Percentiles rank a stretch among this genome's conserved stretches.
Conservation (phyloP, 2,329 filamentous ascomycete species). For the Fusarium marasasianum region DNA sequence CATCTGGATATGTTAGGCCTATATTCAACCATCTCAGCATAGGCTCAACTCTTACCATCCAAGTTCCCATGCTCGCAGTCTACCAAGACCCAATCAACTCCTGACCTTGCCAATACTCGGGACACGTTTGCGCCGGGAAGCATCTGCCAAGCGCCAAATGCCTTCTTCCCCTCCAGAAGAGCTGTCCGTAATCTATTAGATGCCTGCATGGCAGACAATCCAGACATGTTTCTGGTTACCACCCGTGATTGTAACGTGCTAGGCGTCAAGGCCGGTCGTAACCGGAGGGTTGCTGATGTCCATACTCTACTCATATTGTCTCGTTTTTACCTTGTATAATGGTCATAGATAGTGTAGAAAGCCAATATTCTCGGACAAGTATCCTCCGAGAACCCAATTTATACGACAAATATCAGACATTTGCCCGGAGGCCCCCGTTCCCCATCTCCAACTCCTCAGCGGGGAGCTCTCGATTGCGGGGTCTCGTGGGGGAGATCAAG, state of each 20-base stretch:
- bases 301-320: constrained; percentile 28
- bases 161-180: constrained; percentile 58
- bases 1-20: constrained; percentile 46
- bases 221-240: constrained; percentile 17
- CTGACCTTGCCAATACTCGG: constrained; percentile 66
- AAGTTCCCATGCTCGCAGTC: constrained; percentile 65
- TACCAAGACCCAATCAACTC: constrained; percentile 73
- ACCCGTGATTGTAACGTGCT: constrained; percentile 16
- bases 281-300: constrained; percentile 22
- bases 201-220: constrained; percentile 49
- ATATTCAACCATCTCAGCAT: too few species aligned
- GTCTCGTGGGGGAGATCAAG: constrained; percentile 29
- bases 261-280: constrained; percentile 20
- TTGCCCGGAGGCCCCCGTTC: constrained; percentile 1
- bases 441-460: neutral
- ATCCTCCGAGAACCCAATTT: constrained; percentile 2
- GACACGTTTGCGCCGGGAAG: constrained; percentile 69
- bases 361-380: neutral
- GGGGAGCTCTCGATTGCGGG: constrained; percentile 34
- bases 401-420: neutral
- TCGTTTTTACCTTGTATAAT: neutral
- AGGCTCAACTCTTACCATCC: constrained; percentile 49
- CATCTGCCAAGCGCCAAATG: constrained; percentile 71
- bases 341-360: constrained; percentile 2
- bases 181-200: constrained; percentile 60